These are phyloP conservation scores for Amphibolis antarctica DNA, from an alignment of 106 monocot genomes.

Conservation along the genomic window DNA sequence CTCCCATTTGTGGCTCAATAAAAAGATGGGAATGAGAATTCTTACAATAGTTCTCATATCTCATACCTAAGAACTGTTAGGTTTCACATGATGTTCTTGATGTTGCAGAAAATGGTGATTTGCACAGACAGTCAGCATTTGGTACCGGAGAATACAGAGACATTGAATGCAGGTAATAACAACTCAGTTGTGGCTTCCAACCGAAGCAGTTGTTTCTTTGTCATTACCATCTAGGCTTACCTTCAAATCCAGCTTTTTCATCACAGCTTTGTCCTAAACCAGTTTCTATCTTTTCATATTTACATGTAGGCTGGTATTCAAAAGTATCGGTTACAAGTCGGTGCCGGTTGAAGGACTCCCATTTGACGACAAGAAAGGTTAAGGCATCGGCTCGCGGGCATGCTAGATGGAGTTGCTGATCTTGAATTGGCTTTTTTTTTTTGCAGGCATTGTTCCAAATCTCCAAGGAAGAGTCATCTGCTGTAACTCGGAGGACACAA, in stretches of 20 bases:
- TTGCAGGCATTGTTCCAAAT: slow-evolving; percentile 55
- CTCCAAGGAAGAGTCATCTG: slow-evolving; percentile 40
- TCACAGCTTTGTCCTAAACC: neutral
- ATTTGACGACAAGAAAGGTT: slow-evolving; percentile 74
- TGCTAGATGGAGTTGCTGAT: no score
- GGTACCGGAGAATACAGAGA: slow-evolving; percentile 53
- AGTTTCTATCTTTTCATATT: neutral
- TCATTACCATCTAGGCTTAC: neutral
- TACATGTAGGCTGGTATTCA: slow-evolving; percentile 69
- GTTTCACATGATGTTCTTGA: neutral
- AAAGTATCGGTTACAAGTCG: slow-evolving; percentile 98
- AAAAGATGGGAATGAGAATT: neutral
- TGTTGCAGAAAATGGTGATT: slow-evolving; percentile 44
- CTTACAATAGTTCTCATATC: neutral
- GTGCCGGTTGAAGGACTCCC: slow-evolving; percentile 71
- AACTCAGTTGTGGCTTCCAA: neutral
- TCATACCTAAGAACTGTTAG: slow-evolving; percentile 5
- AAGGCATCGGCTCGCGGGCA: no score
- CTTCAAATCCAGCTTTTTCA: neutral
- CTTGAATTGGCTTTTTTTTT: no score
- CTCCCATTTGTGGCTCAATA: neutral
- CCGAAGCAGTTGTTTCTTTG: neutral
- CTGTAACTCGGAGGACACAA: slow-evolving; percentile 5
- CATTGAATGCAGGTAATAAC: slow-evolving; percentile 25
- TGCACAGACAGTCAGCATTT: slow-evolving; percentile 49